Percentiles rank a stretch among this genome's conserved stretches.
Conservation (phyloP, 257 asterid genomes). For the Przewalskia tangutica region DNA sequence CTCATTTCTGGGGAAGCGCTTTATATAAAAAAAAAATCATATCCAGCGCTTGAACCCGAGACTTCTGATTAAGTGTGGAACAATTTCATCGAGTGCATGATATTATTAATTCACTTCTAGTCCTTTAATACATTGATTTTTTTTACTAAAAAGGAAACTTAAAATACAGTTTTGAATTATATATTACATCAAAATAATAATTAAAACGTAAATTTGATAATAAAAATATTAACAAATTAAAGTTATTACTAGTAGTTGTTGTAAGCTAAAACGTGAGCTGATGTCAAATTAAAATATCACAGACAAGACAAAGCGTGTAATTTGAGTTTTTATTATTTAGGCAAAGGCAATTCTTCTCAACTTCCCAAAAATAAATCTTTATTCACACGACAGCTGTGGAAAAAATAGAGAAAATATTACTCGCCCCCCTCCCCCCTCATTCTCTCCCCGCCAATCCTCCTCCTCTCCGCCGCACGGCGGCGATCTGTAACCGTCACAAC, state of each 20-base stretch:
- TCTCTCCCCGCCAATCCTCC: not conserved
- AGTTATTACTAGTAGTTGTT: not conserved
- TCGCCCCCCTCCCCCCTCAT: not conserved
- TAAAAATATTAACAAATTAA: not conserved
- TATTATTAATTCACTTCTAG: not conserved
- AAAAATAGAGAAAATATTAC: not conserved
- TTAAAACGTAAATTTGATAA: not conserved
- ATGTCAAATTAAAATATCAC: not conserved
- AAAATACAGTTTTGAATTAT: too few species aligned
- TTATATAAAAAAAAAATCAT: too few species aligned
- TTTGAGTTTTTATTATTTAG: not conserved
- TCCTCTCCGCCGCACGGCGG: slow-evolving; percentile 2
- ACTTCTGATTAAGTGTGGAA: too few species aligned
- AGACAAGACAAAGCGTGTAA: not conserved
- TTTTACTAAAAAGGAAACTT: too few species aligned
- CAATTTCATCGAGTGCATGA: too few species aligned
- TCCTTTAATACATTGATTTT: not conserved
- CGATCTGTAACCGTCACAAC: slow-evolving; percentile 22
- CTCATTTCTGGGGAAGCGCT: too few species aligned
- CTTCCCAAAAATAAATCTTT: not conserved
- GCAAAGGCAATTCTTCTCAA: not conserved
- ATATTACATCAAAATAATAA: not conserved
- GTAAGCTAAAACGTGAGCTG: not conserved
- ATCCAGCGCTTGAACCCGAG: too few species aligned
- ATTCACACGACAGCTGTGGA: not conserved